These are phyloP conservation scores for Gnomoniopsis smithogilvyi DNA, from an alignment of 2,329 filamentous ascomycete species.

Conservation along the genomic window DNA sequence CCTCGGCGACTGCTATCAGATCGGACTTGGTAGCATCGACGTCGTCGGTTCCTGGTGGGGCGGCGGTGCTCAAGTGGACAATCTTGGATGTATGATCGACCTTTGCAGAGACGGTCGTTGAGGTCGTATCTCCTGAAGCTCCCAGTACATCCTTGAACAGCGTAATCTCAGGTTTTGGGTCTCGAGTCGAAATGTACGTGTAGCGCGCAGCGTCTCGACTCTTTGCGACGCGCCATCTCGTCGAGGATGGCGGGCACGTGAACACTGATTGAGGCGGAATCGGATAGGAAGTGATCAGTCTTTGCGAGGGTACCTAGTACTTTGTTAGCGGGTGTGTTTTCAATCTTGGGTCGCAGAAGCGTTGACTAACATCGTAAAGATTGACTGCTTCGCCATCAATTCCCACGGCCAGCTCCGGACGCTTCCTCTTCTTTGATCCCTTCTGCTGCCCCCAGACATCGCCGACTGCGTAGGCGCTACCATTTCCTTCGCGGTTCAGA, in stretches of 20 bases:
- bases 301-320: conserved; percentile 54
- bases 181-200: conserved; percentile 58
- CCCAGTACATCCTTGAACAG: conserved; percentile 57
- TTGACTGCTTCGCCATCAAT: conserved; percentile 63
- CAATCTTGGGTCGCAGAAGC: neutral
- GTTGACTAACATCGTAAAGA: conserved; percentile 57
- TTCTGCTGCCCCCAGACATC: conserved; percentile 60
- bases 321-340: conserved; percentile 17
- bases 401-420: conserved; percentile 61
- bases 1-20: conserved; percentile 55
- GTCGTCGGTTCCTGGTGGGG: conserved; percentile 17
- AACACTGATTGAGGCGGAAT: conserved; percentile 63
- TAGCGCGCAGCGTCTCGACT: conserved; percentile 51
- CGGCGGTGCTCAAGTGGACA: conserved; percentile 39
- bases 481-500: conserved; percentile 42
- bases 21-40: conserved; percentile 32
- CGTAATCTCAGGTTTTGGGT: conserved; percentile 49
- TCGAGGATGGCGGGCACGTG: conserved; percentile 58
- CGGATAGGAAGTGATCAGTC: conserved; percentile 64
- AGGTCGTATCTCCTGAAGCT: conserved; percentile 48
- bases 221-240: conserved; percentile 48
- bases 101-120: conserved; percentile 43
- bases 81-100: conserved; percentile 39
- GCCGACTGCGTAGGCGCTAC: conserved; percentile 52
- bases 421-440: conserved; percentile 58